Percentiles rank a stretch among this genome's conserved stretches.
These are phyloP conservation scores for Cercospora beticola DNA, from an alignment of 2,329 filamentous ascomycete species.

Conservation along the genomic window DNA sequence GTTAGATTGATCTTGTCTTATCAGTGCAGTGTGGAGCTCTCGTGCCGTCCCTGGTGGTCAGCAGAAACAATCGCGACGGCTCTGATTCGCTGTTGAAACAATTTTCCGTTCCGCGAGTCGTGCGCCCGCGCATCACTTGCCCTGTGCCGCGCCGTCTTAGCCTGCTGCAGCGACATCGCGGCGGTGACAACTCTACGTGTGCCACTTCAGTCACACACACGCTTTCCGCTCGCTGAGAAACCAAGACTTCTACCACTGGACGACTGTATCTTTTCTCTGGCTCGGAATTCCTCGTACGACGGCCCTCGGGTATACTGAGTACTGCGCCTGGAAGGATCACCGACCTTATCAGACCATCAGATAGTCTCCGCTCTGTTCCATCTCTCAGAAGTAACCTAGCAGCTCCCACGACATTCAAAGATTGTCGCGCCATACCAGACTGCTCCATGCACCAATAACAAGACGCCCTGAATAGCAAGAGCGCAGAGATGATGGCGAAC, in stretches of 20 bases:
- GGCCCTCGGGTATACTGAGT: not conserved
- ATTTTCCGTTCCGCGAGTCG: constrained; percentile 2
- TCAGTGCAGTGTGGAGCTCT: not conserved
- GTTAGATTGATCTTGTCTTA: not conserved
- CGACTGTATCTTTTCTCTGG: not conserved
- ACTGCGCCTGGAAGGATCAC: not conserved
- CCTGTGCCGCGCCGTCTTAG: not conserved
- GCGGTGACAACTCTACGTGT: constrained; percentile 1
- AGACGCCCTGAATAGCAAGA: not conserved
- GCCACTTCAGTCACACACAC: not conserved
- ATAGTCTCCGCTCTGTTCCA: constrained; percentile 20
- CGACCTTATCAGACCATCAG: constrained; percentile 21
- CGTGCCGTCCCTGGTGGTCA: not conserved
- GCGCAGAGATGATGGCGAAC: constrained; percentile 18
- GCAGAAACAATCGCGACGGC: not conserved
- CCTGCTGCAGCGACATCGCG: constrained; percentile 5
- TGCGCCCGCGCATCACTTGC: not conserved
- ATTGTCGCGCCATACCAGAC: not conserved
- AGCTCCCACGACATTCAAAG: not conserved
- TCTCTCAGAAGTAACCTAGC: not conserved
- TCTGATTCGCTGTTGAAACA: not conserved
- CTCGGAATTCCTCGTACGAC: not conserved
- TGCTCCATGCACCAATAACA: constrained; percentile 19
- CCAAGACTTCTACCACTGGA: not conserved
- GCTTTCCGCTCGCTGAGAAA: not conserved